A percentile compares a stretch with the other conserved stretches of the same genome.
phyloP scores from a whole-genome alignment of 805 yeast species.

The Candida lessepsii region DNA sequence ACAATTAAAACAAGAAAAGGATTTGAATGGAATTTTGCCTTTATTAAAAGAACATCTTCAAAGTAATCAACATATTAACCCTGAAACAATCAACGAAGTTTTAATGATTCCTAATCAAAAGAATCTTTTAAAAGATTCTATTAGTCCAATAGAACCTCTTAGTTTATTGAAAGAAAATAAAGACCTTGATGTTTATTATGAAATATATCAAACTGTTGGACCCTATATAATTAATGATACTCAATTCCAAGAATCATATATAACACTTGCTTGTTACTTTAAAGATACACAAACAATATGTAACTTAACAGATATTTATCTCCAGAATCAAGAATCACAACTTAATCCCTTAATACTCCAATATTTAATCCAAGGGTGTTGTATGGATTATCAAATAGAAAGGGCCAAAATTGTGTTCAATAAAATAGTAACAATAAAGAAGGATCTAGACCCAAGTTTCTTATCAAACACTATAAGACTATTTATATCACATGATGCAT shows the following conservation, averaged over 20 bases:
- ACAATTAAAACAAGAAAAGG: neutral
- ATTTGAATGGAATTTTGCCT: neutral
- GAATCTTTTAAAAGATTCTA: too few relatives aligned
- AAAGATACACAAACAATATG: conserved; percentile 25
- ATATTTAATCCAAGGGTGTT: conserved; percentile 29
- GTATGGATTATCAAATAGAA: conserved; percentile 34
- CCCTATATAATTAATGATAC: neutral
- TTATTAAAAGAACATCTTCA: neutral
- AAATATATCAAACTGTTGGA: neutral
- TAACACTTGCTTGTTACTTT: conserved; percentile 37
- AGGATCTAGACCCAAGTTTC: conserved; percentile 21
- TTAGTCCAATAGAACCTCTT: too few relatives aligned
- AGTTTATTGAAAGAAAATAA: too few relatives aligned
- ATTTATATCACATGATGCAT: conserved; percentile 25
- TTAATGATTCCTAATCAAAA: conserved; percentile 1
- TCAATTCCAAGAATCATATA: conserved; percentile 16
- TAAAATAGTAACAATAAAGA: conserved; percentile 1
- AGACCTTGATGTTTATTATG: neutral
- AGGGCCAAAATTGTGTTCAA: conserved; percentile 26
- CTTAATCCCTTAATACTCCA: conserved; percentile 26
- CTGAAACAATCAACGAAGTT: neutral
- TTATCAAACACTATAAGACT: conserved; percentile 20
- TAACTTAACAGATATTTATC: conserved; percentile 5
- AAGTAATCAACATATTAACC: neutral
- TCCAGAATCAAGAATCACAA: conserved; percentile 8